Evolutionary conservation across 2,329 filamentous ascomycete genomes (phyloP).

Genomic region (Raffaelea albimanens): DNA sequence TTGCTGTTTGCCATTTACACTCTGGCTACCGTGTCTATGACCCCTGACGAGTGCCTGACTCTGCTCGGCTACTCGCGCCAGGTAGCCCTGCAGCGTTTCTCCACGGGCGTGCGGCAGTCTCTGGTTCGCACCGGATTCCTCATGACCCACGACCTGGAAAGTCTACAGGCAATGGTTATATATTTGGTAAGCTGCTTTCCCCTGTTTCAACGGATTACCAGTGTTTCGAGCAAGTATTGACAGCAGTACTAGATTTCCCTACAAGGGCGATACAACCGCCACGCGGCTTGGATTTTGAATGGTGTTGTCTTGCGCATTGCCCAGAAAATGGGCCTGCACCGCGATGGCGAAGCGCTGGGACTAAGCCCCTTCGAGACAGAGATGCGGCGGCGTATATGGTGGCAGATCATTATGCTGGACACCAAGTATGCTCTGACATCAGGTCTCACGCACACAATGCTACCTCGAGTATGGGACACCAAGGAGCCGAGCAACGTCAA

Average conservation of each 20-base stretch:
- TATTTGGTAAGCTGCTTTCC: constrained; percentile 45
- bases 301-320: constrained; percentile 54
- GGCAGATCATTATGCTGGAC: constrained; percentile 52
- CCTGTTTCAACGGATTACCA: not conserved
- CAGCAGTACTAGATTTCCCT: constrained; percentile 43
- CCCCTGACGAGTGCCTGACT: constrained; percentile 43
- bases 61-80: constrained; percentile 40
- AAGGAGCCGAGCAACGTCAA: constrained; percentile 48
- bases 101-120: constrained; percentile 38
- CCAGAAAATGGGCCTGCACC: constrained; percentile 58
- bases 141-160: constrained; percentile 46
- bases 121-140: constrained; percentile 47
- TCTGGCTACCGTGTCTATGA: constrained; percentile 47
- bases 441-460: constrained; percentile 42
- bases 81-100: constrained; percentile 41
- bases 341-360: constrained; percentile 47
- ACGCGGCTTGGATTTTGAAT: constrained; percentile 51
- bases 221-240: too few relatives aligned
- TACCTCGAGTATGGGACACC: constrained; percentile 46
- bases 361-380: constrained; percentile 55
- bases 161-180: constrained; percentile 49
- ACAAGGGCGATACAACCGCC: constrained; percentile 47
- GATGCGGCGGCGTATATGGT: constrained; percentile 60
- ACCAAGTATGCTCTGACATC: constrained; percentile 47
- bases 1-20: constrained; percentile 58